Conservation (phyloP, 805 yeast genomes). For the Myxozyma neglecta region DNA sequence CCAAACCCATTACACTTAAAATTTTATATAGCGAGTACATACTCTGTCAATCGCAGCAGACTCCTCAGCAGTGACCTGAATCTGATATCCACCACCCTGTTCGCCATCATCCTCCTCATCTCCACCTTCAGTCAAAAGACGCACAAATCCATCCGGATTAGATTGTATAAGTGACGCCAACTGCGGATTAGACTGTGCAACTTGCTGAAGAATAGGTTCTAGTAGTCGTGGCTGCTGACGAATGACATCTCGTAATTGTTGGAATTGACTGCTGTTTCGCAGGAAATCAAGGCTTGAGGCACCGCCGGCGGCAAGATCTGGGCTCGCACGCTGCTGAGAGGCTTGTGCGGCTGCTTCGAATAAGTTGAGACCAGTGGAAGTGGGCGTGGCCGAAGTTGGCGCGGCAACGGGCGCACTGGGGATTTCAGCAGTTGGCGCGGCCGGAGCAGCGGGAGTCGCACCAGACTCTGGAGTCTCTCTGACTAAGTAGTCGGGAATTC, state of each 20-base stretch:
- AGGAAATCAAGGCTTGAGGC: conserved; percentile 48
- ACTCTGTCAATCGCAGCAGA: conserved; percentile 79
- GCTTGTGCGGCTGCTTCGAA: conserved; percentile 43
- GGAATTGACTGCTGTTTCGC: conserved; percentile 43
- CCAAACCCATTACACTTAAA: neutral
- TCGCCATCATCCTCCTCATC: conserved; percentile 51
- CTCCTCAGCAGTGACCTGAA: conserved; percentile 75
- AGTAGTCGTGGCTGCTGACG: conserved; percentile 86
- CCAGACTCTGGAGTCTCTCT: conserved; percentile 35
- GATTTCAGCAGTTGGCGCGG: conserved; percentile 26
- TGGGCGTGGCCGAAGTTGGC: conserved; percentile 33
- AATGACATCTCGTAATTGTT: conserved; percentile 71
- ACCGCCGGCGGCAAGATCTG: conserved; percentile 45
- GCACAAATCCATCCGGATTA: conserved; percentile 87
- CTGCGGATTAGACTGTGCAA: conserved; percentile 81
- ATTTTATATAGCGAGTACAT: neutral
- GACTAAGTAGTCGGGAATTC: conserved; percentile 70
- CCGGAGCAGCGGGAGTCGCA: conserved; percentile 31
- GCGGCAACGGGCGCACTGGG: conserved; percentile 32
- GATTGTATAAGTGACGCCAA: conserved; percentile 54
- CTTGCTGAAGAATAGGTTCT: conserved; percentile 77
- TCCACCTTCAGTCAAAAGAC: conserved; percentile 50
- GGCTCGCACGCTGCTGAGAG: conserved; percentile 55
- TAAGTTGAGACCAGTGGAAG: conserved; percentile 42
- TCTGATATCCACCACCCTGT: conserved; percentile 48